These are phyloP conservation scores for Fusarium coffeatum DNA, from an alignment of 2,329 filamentous ascomycete genomes.

Conservation along the genomic window DNA sequence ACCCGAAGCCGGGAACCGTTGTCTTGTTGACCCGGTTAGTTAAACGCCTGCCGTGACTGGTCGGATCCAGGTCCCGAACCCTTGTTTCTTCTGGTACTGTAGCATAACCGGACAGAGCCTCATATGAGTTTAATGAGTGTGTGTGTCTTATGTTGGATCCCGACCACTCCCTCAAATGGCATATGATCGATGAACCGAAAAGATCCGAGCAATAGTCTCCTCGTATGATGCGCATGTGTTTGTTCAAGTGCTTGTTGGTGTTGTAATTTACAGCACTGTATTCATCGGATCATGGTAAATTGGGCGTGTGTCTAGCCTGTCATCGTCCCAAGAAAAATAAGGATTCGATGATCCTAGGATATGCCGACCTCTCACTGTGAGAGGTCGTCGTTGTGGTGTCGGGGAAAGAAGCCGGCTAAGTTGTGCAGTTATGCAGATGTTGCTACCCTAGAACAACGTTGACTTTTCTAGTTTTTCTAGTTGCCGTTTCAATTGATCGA, in stretches of 20 bases:
- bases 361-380: slow-evolving; percentile 24
- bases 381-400: slow-evolving; percentile 1
- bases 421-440: neutral
- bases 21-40: slow-evolving; percentile 12
- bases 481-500: neutral
- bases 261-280: neutral
- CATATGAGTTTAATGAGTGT: slow-evolving; percentile 6
- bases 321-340: neutral
- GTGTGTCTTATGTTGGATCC: neutral
- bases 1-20: slow-evolving; percentile 10
- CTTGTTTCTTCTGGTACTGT: slow-evolving; percentile 6
- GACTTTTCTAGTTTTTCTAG: slow-evolving; percentile 11
- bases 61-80: slow-evolving; percentile 14
- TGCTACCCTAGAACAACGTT: slow-evolving; percentile 18
- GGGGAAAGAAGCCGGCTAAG: slow-evolving; percentile 23
- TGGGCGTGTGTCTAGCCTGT: slow-evolving; percentile 20
- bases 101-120: slow-evolving; percentile 31
- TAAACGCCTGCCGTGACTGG: slow-evolving; percentile 8
- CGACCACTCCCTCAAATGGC: slow-evolving; percentile 9
- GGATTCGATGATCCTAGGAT: neutral
- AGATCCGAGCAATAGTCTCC: slow-evolving; percentile 13
- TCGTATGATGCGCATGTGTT: slow-evolving; percentile 35
- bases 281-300: neutral
- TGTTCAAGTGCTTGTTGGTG: neutral
- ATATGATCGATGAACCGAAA: slow-evolving; percentile 12